These are phyloP conservation scores for Pontederia paniculata DNA, from an alignment of 176 grass and related monocot species.

Conservation along the genomic window DNA sequence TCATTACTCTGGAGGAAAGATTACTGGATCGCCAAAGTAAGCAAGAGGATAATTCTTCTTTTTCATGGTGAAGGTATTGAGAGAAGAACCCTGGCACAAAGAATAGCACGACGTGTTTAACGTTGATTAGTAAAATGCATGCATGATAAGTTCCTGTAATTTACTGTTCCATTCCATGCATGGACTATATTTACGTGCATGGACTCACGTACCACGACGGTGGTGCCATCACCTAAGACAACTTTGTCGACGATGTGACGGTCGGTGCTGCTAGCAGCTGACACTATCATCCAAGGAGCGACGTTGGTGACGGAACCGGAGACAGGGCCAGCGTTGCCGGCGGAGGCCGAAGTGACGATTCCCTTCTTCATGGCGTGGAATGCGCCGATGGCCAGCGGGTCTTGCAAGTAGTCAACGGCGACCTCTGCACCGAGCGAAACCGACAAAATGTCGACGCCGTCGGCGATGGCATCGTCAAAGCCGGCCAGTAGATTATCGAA, in stretches of 20 bases:
- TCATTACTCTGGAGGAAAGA: no score
- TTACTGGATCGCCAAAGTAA: not conserved
- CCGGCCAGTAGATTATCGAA: conserved; percentile 21
- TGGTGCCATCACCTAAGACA: conserved; percentile 15
- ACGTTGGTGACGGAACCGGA: conserved; percentile 12
- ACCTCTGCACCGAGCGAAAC: conserved; percentile 14
- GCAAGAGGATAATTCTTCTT: not conserved
- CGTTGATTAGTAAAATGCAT: no score
- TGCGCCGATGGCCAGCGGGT: conserved; percentile 18
- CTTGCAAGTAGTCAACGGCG: conserved; percentile 1
- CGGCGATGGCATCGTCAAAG: conserved; percentile 30
- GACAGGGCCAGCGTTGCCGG: not conserved
- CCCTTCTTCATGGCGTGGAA: conserved; percentile 31
- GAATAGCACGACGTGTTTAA: no score
- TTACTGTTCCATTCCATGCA: no score
- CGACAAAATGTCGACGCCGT: conserved; percentile 38
- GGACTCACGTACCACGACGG: conserved; percentile 9
- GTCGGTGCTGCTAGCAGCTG: conserved; percentile 27
- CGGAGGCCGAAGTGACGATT: conserved; percentile 13
- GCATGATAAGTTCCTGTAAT: no score
- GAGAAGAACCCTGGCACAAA: conserved; percentile 1
- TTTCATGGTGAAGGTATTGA: conserved; percentile 1
- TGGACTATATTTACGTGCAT: no score
- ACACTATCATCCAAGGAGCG: conserved; percentile 28
- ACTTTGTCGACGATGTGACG: conserved; percentile 10